phyloP scores from a whole-genome alignment of 305 asterid species.

The Salvia sclarea region DNA sequence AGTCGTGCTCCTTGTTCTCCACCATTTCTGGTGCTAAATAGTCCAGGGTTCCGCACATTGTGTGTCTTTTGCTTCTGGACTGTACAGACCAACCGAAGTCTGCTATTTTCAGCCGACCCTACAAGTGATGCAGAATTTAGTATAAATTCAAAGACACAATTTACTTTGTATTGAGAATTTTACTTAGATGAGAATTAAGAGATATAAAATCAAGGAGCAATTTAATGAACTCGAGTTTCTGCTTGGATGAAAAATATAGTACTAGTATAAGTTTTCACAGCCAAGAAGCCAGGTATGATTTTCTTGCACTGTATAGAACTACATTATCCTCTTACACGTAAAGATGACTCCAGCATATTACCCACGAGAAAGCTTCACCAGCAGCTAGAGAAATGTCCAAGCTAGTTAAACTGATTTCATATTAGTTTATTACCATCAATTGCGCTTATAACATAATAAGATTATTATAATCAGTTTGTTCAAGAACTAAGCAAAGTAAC shows the following conservation, averaged over 20 bases:
- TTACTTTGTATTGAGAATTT: neutral
- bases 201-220: too few species aligned
- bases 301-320: neutral
- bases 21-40: slow-evolving; percentile 99
- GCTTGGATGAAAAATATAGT: neutral
- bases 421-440: neutral
- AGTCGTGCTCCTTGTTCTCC: slow-evolving; percentile 85
- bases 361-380: neutral
- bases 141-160: slow-evolving; percentile 11
- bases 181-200: too few species aligned
- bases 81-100: slow-evolving; percentile 99
- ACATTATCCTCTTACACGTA: neutral
- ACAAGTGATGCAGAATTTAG: slow-evolving; percentile 26
- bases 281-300: neutral
- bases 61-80: slow-evolving; percentile 74
- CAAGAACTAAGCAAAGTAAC: neutral
- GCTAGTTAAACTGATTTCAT: neutral
- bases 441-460: neutral
- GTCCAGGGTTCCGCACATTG: slow-evolving; percentile 97
- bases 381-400: slow-evolving; percentile 1
- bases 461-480: neutral
- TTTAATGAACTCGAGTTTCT: slow-evolving; percentile 7
- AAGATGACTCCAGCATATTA: neutral
- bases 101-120: slow-evolving; percentile 94
- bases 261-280: neutral